Conservation (phyloP, 2,329 filamentous ascomycete genomes). For the Pseudonectria buxi region DNA sequence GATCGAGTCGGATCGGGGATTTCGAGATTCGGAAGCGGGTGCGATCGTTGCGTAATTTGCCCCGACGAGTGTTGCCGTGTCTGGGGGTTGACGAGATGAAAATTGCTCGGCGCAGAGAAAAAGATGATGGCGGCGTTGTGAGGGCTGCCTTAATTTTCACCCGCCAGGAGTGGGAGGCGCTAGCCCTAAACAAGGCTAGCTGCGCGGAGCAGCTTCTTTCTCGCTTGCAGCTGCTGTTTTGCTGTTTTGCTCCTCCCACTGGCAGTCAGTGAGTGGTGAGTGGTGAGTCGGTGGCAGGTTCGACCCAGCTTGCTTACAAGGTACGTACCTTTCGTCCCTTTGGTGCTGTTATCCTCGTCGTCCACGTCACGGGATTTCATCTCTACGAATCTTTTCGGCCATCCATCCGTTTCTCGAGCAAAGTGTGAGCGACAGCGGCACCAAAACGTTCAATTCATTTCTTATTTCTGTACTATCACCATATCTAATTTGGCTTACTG, state of each 20-base stretch:
- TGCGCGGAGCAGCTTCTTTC: conserved; percentile 10
- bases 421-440: too few relatives aligned
- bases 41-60: conserved; percentile 23
- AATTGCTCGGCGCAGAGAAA: conserved; percentile 37
- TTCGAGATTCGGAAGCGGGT: conserved; percentile 7
- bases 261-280: too few relatives aligned
- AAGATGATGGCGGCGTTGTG: conserved; percentile 30
- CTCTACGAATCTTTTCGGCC: not conserved
- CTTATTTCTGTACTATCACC: too few relatives aligned
- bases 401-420: not conserved
- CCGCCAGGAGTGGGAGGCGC: conserved; percentile 34
- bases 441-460: too few relatives aligned
- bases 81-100: conserved; percentile 37
- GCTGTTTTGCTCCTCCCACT: too few relatives aligned
- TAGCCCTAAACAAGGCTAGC: conserved; percentile 25
- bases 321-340: not conserved
- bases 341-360: conserved; percentile 5
- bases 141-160: conserved; percentile 40
- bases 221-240: conserved; percentile 15
- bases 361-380: conserved; percentile 16
- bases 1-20: conserved; percentile 6
- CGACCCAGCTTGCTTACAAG: too few relatives aligned
- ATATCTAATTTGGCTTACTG: too few relatives aligned
- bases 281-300: too few relatives aligned
- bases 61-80: conserved; percentile 34